Base-by-base conservation (phyloP, 148 eudicot genomes). In the Hydrangea macrophylla region DNA sequence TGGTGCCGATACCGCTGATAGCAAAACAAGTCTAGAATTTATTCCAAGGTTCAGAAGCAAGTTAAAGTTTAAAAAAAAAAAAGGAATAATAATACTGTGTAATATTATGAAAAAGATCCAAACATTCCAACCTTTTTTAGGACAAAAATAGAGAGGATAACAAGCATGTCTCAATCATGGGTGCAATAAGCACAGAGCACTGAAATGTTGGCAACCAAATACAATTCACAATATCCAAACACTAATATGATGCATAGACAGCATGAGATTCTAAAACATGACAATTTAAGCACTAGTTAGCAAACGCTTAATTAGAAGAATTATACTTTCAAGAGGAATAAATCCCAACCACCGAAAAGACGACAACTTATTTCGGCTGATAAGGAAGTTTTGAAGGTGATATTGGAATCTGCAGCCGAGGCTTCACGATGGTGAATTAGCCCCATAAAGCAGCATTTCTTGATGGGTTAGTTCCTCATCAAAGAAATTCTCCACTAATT, bases 281-380 rank as follows among this genome's bases (percentile, higher is more conserved):
- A 22, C 8, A 18, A 26, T 32, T 55, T 5, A 55, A 11, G 17
- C 31, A 55, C 17, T 26, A 18, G 27, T 55, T 30, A 18, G 59
- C 32, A 9, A 55, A 24, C 59, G 27, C 10, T 32, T 24, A 24
- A 12, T 24, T 10, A n/a, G 27, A 55, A 25, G 32, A 8, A 2
- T 10, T 1, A 26, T 24, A 25, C 13, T 26, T 6, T 55, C 9
- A 11, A 18, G 60, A n/a, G 39, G 62, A 58, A 58, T n/a, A 58
- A 32, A 58, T 58, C 36, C 39, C 62, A 31, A 26, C 32, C 62
- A 58, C 22, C n/a, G n/a, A n/a, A n/a, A n/a, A n/a, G n/a, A n/a
- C 39, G 32, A 22, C 62, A 58, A 31, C 62, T 31, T 30, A 58
- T 17, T 20, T 57, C 17, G 60, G 39, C n/a, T n/a, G n/a, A n/a